phyloP scores from a whole-genome alignment of 116 monocot genomes.

The Zostera marina region DNA sequence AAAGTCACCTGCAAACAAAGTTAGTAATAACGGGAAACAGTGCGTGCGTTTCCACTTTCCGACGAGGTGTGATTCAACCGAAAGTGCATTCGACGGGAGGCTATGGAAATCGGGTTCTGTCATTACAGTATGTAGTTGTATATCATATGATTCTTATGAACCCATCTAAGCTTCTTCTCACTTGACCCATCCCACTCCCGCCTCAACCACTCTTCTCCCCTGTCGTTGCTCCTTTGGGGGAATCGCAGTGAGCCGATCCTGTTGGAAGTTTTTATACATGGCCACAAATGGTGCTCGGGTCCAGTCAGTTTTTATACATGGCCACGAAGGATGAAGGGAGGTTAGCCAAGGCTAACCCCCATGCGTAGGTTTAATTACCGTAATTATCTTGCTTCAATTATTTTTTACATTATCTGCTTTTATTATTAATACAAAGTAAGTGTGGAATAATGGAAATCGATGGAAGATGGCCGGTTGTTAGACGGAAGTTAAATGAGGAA shows the following conservation, averaged over 20 bases:
- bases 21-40: background rate
- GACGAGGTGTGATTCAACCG: background rate
- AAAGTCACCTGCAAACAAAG: too few species aligned
- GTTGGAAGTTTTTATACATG: slow-evolving; percentile 13
- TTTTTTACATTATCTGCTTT: too few species aligned
- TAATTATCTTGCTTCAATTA: too few species aligned
- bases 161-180: slow-evolving; percentile 16
- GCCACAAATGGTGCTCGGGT: slow-evolving; percentile 19
- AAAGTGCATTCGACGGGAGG: slow-evolving; percentile 15
- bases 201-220: background rate
- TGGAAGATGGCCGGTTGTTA: too few species aligned
- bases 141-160: slow-evolving; percentile 26
- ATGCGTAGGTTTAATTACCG: too few species aligned
- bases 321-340: too few species aligned
- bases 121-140: slow-evolving; percentile 27
- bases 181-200: slow-evolving; percentile 13
- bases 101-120: slow-evolving; percentile 14
- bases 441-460: too few species aligned
- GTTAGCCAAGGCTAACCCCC: too few species aligned
- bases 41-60: background rate
- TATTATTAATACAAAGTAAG: too few species aligned
- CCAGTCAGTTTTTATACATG: slow-evolving; percentile 58
- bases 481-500: too few species aligned
- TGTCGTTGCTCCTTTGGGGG: background rate
- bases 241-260: background rate